phyloP scores from a whole-genome alignment of 2,329 filamentous ascomycete genomes.

The Cladobotryum mycophilum region DNA sequence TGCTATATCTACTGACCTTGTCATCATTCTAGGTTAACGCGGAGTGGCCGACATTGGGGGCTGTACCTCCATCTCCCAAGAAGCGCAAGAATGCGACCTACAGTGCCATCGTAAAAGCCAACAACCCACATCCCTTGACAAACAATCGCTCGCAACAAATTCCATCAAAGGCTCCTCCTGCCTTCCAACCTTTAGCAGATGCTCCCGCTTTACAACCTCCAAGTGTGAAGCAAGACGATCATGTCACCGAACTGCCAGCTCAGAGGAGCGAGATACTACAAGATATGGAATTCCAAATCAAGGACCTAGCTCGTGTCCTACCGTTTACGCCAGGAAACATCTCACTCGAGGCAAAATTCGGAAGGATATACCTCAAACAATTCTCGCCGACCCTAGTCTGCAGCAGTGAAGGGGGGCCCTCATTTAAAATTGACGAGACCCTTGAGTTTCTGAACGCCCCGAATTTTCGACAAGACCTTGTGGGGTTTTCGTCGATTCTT shows the following conservation, averaged over 20 bases:
- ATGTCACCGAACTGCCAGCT: background rate
- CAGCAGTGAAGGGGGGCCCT: conserved; percentile 15
- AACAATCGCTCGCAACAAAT: background rate
- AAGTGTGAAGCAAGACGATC: background rate
- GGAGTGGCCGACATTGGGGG: background rate
- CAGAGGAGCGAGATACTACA: conserved; percentile 7
- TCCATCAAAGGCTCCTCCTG: background rate
- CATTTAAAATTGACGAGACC: conserved; percentile 12
- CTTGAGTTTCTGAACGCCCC: conserved; percentile 8
- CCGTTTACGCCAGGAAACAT: conserved; percentile 20
- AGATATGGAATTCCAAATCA: conserved; percentile 10
- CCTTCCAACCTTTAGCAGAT: background rate
- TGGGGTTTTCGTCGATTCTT: conserved; percentile 24
- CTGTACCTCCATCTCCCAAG: background rate
- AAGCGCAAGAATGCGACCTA: background rate
- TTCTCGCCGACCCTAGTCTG: conserved; percentile 15
- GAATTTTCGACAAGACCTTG: conserved; percentile 2
- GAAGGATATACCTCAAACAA: conserved; percentile 23
- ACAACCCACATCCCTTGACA: background rate
- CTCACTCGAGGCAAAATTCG: conserved; percentile 21
- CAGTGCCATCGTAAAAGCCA: background rate
- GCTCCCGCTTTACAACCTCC: background rate
- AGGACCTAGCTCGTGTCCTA: conserved; percentile 15
- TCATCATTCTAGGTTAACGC: background rate
- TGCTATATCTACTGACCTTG: background rate